Evolutionary conservation across 2,329 filamentous ascomycete species (phyloP), one percentile per base, ranked within the genome.

Genomic region (Penicillium sp.): DNA sequence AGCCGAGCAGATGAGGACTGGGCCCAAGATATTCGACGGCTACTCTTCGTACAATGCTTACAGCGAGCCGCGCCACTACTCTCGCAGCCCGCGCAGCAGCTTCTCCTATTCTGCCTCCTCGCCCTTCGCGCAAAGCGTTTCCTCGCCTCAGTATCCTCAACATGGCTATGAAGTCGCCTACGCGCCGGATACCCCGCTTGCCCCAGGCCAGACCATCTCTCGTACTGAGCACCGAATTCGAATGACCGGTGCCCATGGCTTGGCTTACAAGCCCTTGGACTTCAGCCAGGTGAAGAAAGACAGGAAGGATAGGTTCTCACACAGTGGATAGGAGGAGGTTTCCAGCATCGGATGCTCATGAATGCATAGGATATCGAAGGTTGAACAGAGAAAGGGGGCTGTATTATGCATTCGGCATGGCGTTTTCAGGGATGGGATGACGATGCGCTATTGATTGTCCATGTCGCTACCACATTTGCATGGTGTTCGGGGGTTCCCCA

Each of bases 191-290:
- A 59, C 56, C 2, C 59, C 64, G 11, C 52, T 65, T 16, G 68
- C 66, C 8, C 53, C 67, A 4, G 66, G 66, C 4, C 56, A 63
- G 20, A 63, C 60, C 7, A 49, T 72, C 39, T 71, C 69, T 30
- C 61, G 69, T 13, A 70, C 68, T 0, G 70, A 72, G 43, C 58
- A 67, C 47, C 57, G 69, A 19, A 68, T 72, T 20, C 57, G 69
- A 25, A 41, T 56, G 29, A 72, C 69, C 4, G 70, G 69, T 9
- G 69, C 65, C 4, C 65, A 59, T 27, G 70, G 70, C 0, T 46
- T 72, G 33, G 69, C 70, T 4, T 68, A 64, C 23, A 68, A 66
- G 40, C 64, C 66, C 3, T 43, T 69, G 27, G 54, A 67, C 16
- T 57, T 62, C 11, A 32, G 23, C 13, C 14, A 31, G 11, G 6